phyloP scores from a whole-genome alignment of 2,329 filamentous ascomycete genomes.

The Tolypocladium paradoxum region DNA sequence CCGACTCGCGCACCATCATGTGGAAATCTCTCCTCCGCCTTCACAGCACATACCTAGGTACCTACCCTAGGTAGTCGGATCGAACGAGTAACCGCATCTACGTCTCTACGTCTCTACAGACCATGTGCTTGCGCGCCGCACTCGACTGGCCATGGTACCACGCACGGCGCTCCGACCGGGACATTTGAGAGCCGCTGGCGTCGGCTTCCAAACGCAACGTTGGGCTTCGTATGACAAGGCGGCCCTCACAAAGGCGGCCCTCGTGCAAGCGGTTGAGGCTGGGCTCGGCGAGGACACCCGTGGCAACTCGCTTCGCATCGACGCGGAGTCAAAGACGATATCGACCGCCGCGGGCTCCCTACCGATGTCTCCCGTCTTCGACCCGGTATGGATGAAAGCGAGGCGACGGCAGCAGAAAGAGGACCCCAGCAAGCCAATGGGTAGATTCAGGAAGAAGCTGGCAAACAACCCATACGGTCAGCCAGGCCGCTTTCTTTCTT shows the following conservation, averaged over 20 bases:
- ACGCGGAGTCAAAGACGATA: conserved; percentile 31
- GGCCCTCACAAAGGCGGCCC: conserved; percentile 16
- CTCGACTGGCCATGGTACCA: conserved; percentile 15
- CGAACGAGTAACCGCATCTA: neutral
- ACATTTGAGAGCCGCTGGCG: conserved; percentile 2
- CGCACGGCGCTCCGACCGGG: conserved; percentile 10
- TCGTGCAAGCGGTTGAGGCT: conserved; percentile 19
- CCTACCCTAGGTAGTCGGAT: too few relatives aligned
- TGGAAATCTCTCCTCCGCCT: too few relatives aligned
- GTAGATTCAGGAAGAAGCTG: conserved; percentile 46
- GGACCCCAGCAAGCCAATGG: conserved; percentile 18
- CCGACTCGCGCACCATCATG: too few relatives aligned
- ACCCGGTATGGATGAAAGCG: conserved; percentile 36
- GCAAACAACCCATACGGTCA: conserved; percentile 54
- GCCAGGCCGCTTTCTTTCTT: conserved; percentile 2
- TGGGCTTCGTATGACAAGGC: conserved; percentile 22
- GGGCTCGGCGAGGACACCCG: conserved; percentile 19
- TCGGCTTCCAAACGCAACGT: conserved; percentile 11
- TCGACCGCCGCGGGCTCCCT: conserved; percentile 33
- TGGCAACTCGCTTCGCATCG: conserved; percentile 21
- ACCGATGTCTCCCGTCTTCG: conserved; percentile 44
- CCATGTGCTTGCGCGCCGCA: conserved; percentile 9
- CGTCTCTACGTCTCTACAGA: neutral
- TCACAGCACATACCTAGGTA: too few relatives aligned
- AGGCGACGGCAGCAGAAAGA: conserved; percentile 31